These are phyloP conservation scores for Trichoderma koningiopsis DNA, from an alignment of 2,329 filamentous ascomycete genomes.

Conservation along the genomic window DNA sequence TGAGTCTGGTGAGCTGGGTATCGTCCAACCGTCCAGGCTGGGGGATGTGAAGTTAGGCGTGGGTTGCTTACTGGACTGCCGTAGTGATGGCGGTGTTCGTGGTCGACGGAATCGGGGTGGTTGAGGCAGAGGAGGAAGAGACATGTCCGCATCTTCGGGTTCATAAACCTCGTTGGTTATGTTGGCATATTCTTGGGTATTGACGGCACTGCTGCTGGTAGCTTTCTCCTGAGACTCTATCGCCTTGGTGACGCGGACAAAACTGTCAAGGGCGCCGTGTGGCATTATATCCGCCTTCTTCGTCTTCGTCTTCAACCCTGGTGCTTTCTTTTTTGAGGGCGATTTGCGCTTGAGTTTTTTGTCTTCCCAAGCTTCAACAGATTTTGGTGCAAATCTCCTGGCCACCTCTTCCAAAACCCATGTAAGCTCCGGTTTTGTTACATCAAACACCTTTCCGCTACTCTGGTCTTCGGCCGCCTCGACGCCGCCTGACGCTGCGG, in stretches of 20 bases:
- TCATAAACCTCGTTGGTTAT: neutral
- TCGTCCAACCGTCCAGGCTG: conserved; percentile 39
- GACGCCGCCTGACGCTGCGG: conserved; percentile 41
- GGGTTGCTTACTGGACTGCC: conserved; percentile 43
- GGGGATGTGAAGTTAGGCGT: conserved; percentile 31
- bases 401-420: conserved; percentile 45
- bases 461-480: conserved; percentile 29
- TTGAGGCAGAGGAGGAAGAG: conserved; percentile 19
- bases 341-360: conserved; percentile 32
- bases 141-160: neutral
- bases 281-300: conserved; percentile 30
- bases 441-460: conserved; percentile 59
- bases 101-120: conserved; percentile 25
- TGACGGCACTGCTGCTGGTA: neutral
- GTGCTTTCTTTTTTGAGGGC: conserved; percentile 32
- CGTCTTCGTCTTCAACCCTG: conserved; percentile 28
- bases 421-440: conserved; percentile 58
- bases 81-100: conserved; percentile 31
- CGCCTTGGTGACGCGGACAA: conserved; percentile 46
- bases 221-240: conserved; percentile 22
- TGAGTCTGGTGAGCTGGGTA: conserved; percentile 47
- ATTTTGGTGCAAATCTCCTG: conserved; percentile 32
- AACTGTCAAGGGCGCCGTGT: conserved; percentile 44
- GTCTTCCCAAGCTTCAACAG: conserved; percentile 36
- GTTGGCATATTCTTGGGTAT: neutral